These are phyloP conservation scores for Eucalyptus cloeziana DNA, from an alignment of 345 rosid genomes.

Conservation along the genomic window DNA sequence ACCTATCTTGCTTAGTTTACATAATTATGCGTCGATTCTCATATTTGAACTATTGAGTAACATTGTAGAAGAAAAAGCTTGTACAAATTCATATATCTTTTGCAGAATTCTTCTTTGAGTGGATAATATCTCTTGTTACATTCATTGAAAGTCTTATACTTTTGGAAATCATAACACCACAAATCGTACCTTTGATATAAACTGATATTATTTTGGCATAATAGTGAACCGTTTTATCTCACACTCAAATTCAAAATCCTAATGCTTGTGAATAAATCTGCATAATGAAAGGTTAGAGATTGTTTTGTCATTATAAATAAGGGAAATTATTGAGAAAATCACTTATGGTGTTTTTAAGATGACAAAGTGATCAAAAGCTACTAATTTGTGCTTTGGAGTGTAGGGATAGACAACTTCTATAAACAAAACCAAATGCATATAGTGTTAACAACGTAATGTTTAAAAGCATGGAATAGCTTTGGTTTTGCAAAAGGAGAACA, in stretches of 20 bases:
- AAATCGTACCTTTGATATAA: not conserved
- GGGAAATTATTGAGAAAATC: not conserved
- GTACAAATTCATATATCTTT: not conserved
- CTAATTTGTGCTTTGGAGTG: not conserved
- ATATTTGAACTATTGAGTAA: not conserved
- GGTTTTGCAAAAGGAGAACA: not conserved
- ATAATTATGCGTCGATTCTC: not conserved
- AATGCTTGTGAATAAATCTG: not conserved
- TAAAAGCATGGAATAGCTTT: not conserved
- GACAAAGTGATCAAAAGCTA: not conserved
- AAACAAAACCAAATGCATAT: not conserved
- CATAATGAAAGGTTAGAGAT: not conserved
- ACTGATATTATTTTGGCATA: not conserved
- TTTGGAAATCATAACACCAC: not conserved
- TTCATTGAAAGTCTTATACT: not conserved
- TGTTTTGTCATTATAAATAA: not conserved
- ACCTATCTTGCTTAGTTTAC: too few species aligned
- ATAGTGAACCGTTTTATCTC: not conserved
- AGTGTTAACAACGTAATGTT: not conserved
- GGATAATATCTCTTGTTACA: not conserved
- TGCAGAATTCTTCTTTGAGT: not conserved
- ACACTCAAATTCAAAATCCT: not conserved
- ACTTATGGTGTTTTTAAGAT: not conserved
- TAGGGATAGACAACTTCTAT: fast-evolving
- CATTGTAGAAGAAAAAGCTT: not conserved